Conservation (phyloP, 345 rosid genomes). For the Syzygium aqueum region DNA sequence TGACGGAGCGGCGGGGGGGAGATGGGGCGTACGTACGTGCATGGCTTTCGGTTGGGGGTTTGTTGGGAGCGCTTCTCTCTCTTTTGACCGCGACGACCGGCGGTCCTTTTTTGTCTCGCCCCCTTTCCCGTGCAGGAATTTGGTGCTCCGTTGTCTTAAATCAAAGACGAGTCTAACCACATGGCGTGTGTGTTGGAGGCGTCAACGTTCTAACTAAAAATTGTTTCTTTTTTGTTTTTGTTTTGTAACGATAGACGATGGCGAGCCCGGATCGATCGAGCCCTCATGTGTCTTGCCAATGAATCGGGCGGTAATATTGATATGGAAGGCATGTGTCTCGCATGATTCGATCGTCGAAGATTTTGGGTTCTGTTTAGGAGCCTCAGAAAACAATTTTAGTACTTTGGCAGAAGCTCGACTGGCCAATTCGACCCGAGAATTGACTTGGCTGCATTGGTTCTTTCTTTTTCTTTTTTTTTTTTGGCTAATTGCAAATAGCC, state of each 20-base stretch:
- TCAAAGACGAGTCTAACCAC: neutral
- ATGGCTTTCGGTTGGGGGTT: neutral
- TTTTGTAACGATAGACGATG: neutral
- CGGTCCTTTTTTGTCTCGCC: neutral
- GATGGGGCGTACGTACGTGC: slow-evolving; percentile 5
- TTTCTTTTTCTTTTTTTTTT: neutral
- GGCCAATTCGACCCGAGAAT: neutral
- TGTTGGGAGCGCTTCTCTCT: neutral
- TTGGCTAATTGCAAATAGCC: no score
- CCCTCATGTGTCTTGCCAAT: neutral
- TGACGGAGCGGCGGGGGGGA: neutral
- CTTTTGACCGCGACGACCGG: neutral
- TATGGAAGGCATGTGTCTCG: neutral
- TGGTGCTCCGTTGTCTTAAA: neutral
- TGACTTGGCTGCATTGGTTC: neutral
- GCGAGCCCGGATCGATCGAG: neutral
- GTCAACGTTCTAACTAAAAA: no score
- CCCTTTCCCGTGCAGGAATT: neutral
- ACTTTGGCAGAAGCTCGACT: neutral
- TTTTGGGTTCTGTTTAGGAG: neutral
- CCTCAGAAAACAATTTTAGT: neutral
- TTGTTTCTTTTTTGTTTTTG: neutral
- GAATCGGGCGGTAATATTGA: neutral
- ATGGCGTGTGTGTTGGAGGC: no score
- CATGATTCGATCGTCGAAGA: neutral